phyloP scores from a whole-genome alignment of 2,329 filamentous ascomycete genomes.

The Fusarium concolor region DNA sequence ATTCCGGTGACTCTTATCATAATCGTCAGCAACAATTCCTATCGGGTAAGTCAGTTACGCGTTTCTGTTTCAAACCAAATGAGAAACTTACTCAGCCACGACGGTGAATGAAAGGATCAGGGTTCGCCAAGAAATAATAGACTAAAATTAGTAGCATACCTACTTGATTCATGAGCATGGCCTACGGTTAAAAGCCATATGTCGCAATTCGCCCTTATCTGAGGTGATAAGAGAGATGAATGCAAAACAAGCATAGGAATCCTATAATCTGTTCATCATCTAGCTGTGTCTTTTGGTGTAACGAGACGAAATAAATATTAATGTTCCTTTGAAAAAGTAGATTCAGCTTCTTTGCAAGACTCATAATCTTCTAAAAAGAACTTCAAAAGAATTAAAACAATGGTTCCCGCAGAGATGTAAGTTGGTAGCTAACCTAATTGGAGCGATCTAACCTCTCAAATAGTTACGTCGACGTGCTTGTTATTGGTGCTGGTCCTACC shows the following conservation, averaged over 20 bases:
- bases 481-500: conserved; percentile 97
- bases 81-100: neutral
- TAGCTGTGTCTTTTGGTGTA: too few species aligned
- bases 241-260: too few species aligned
- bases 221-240: neutral
- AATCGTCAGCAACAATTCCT: too few species aligned
- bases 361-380: too few species aligned
- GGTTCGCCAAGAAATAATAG: neutral
- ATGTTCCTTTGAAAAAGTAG: too few species aligned
- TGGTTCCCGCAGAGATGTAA: neutral
- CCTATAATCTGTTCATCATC: too few species aligned
- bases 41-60: too few species aligned
- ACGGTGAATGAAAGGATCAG: neutral
- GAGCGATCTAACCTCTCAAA: conserved; percentile 10
- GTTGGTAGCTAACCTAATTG: rapidly evolving
- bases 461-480: conserved; percentile 93
- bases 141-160: neutral
- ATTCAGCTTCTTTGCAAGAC: too few species aligned
- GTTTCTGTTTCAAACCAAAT: too few species aligned
- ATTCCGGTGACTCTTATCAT: too few species aligned
- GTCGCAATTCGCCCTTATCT: neutral
- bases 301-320: too few species aligned
- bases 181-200: rapidly evolving
- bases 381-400: too few species aligned
- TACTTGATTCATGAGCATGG: rapidly evolving